A percentile compares a stretch with the other conserved stretches of the same genome.
Conservation (phyloP, 169 alveolate genomes). For the Perkinsus marinus region DNA sequence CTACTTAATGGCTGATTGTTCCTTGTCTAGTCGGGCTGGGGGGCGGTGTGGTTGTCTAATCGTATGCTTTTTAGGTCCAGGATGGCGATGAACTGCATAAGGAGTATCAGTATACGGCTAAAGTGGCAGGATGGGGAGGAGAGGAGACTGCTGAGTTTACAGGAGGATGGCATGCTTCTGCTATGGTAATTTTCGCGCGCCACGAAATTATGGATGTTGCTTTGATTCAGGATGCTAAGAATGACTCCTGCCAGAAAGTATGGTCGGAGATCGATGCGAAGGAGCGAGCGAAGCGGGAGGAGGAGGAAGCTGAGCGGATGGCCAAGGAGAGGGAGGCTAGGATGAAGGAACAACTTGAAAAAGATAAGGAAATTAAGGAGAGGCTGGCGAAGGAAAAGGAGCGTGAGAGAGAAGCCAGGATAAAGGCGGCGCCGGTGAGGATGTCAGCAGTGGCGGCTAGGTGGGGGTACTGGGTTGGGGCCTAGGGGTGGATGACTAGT, state of each 20-base stretch:
- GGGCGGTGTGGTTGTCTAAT: too few relatives aligned
- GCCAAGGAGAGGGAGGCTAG: background rate
- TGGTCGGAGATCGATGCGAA: background rate
- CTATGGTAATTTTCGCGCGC: background rate
- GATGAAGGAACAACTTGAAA: background rate
- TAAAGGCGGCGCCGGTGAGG: background rate
- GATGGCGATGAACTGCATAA: background rate
- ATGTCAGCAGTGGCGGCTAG: background rate
- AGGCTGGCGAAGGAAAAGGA: background rate
- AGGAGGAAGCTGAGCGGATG: background rate
- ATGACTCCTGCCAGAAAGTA: background rate
- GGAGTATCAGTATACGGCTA: background rate
- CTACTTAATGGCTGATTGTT: background rate
- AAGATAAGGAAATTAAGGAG: background rate
- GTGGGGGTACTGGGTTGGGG: background rate
- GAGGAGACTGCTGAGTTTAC: background rate
- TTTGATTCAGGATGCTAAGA: background rate
- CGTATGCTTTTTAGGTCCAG: background rate
- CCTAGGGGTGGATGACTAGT: background rate
- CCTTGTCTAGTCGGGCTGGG: too few relatives aligned
- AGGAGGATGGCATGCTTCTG: background rate
- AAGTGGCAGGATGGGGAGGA: background rate
- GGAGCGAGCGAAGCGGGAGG: background rate
- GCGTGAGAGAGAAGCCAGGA: background rate
- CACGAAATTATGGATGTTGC: background rate